phyloP scores from a whole-genome alignment of 2,329 filamentous ascomycete genomes.

The Furcasterigmium furcatum region DNA sequence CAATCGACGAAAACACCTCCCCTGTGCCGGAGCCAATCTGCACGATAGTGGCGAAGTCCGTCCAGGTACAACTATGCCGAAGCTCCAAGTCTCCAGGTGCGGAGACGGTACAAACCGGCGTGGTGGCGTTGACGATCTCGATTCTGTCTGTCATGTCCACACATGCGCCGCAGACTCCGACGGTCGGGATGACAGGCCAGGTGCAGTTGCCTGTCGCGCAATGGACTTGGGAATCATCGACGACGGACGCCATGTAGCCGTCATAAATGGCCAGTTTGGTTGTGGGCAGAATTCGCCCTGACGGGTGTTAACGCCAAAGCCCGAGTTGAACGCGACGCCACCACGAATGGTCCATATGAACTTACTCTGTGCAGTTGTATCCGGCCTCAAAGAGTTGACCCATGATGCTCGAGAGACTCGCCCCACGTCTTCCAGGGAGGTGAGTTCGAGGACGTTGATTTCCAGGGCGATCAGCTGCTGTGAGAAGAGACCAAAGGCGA shows the following conservation, averaged over 20 bases:
- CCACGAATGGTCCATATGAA: background rate
- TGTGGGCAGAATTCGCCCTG: too few species aligned
- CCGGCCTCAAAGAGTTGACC: slow-evolving; percentile 1
- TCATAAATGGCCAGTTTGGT: slow-evolving; percentile 34
- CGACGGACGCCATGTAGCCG: slow-evolving; percentile 26
- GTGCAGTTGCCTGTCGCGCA: slow-evolving; percentile 30
- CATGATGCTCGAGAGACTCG: slow-evolving; percentile 20
- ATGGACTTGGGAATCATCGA: slow-evolving; percentile 17
- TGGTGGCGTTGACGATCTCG: background rate
- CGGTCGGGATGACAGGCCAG: slow-evolving; percentile 30
- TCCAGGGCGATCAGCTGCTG: slow-evolving; percentile 29
- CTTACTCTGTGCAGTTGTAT: background rate
- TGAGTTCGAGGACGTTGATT: slow-evolving; percentile 10
- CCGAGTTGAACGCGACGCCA: background rate
- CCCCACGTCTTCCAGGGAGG: slow-evolving; percentile 22
- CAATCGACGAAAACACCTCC: background rate
- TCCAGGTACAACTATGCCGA: slow-evolving; percentile 1
- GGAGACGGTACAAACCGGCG: background rate
- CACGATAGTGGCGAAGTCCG: background rate
- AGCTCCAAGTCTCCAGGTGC: background rate
- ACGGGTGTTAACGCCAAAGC: too few species aligned
- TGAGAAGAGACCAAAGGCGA: slow-evolving; percentile 35
- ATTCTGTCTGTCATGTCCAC: slow-evolving; percentile 7
- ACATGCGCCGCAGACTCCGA: slow-evolving; percentile 32
- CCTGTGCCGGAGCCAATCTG: background rate